These are phyloP conservation scores for Nicotiana attenuata DNA, from an alignment of 257 asterid species.

Conservation along the genomic window DNA sequence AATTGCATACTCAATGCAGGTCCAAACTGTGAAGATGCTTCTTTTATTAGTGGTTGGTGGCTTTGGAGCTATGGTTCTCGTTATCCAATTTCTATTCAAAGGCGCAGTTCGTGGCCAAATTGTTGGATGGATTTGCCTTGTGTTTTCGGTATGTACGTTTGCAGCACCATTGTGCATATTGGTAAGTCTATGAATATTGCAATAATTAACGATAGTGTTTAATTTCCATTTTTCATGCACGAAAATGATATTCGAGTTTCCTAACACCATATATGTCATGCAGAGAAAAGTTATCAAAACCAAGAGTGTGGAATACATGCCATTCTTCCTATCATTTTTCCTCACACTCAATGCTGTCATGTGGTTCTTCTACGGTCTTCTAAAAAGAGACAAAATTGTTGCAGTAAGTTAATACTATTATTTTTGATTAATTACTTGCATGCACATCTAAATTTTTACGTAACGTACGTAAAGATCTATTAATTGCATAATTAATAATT, in stretches of 20 bases:
- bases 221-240: neutral
- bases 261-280: neutral
- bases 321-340: conserved; percentile 53
- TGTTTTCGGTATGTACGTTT: conserved; percentile 40
- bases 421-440: too few species aligned
- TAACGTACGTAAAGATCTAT: too few species aligned
- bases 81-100: conserved; percentile 35
- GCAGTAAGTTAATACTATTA: too few species aligned
- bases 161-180: conserved; percentile 48
- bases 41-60: conserved; percentile 32
- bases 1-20: conserved; percentile 22
- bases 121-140: conserved; percentile 53
- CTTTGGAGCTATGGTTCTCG: conserved; percentile 31
- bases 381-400: conserved; percentile 16
- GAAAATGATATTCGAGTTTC: neutral
- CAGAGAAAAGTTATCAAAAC: conserved; percentile 56
- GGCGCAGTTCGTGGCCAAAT: conserved; percentile 28
- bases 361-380: conserved; percentile 63
- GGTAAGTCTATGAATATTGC: conserved; percentile 25
- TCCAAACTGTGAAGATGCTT: conserved; percentile 37
- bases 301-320: conserved; percentile 74
- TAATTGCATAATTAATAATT: too few species aligned
- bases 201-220: neutral
- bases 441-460: too few species aligned
- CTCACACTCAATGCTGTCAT: conserved; percentile 64